Percentiles rank a stretch among this genome's conserved stretches.
Evolutionary conservation across 1,139 yeast species (phyloP).

Genomic region (Sugiyamaella novakii): DNA sequence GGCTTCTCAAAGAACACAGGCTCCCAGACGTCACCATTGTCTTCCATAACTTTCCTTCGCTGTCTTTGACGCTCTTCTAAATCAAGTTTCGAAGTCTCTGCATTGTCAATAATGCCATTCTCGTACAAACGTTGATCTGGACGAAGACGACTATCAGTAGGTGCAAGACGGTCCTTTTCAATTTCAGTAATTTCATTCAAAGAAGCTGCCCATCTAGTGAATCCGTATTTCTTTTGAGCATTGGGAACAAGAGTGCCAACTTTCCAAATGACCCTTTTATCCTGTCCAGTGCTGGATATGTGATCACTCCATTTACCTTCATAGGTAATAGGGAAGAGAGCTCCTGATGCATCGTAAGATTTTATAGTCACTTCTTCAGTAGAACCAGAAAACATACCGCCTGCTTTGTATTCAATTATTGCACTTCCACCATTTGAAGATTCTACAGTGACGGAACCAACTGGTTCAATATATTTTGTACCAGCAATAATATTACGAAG

Average conservation of each 20-base stretch:
- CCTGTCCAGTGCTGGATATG: slow-evolving; percentile 48
- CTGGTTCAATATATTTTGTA: slow-evolving; percentile 92
- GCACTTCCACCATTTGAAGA: slow-evolving; percentile 72
- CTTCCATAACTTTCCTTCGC: slow-evolving; percentile 65
- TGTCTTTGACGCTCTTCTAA: slow-evolving; percentile 81
- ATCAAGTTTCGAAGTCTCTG: slow-evolving; percentile 65
- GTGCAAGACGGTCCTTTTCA: slow-evolving; percentile 66
- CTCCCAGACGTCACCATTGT: slow-evolving; percentile 47
- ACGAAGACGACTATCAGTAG: slow-evolving; percentile 85
- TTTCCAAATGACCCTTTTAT: slow-evolving; percentile 55
- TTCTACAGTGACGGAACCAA: slow-evolving; percentile 64
- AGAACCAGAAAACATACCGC: slow-evolving; percentile 79
- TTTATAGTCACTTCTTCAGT: slow-evolving; percentile 73
- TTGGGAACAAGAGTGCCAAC: slow-evolving; percentile 65
- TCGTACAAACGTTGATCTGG: slow-evolving; percentile 83
- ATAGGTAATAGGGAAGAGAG: slow-evolving; percentile 44
- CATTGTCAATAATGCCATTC: slow-evolving; percentile 63
- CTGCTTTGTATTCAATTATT: slow-evolving; percentile 63
- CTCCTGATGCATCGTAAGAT: slow-evolving; percentile 49
- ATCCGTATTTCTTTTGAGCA: slow-evolving; percentile 72
- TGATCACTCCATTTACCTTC: slow-evolving; percentile 80
- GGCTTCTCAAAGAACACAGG: slow-evolving; percentile 63
- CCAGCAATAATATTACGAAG: slow-evolving; percentile 90
- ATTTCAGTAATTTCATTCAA: slow-evolving; percentile 75
- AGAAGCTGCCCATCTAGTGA: slow-evolving; percentile 77